Base-by-base conservation (phyloP, 352 stramenopile genomes). In the Synura sp. region DNA sequence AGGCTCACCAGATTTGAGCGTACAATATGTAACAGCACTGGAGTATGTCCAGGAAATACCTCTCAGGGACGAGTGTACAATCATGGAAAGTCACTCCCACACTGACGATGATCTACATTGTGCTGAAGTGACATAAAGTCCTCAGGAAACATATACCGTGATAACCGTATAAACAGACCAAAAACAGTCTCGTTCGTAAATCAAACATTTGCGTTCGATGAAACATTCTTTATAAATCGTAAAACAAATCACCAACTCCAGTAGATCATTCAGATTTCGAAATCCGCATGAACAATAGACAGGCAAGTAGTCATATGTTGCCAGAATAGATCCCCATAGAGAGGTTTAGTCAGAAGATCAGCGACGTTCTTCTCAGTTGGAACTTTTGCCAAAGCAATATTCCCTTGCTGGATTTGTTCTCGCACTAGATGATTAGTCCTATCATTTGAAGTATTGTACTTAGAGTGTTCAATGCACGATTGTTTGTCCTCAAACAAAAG, bases 21-120 rank as follows among this genome's bases (percentile, higher is more conserved):
- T 34, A 71, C 57, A 34, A 71, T 71, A 67, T 71, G 57, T 71
- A 71, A 71, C 57, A 71, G n/a, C 57, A 71, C 57, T 71, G 57
- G 57, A n/a, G n/a, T n/a, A n/a, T n/a, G n/a, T n/a, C n/a, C n/a
- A n/a, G n/a, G n/a, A n/a, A n/a, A n/a, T n/a, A 71, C 57, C 57
- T 71, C 57, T 71, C 57, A 71, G 57, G 57, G 57, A 71, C 57
- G 57, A 71, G 57, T 71, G 57, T 41, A 71, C 57, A 29, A 7
- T 71, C 57, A 29, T 71, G 57, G 57, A 71, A 25, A 71, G 57
- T 71, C 57, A 71, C 57, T 71, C 57, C 57, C 12, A 71, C 57
- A 71, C 57, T 71, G 57, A 71, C 57, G 57, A 71, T 71, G 57
- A 71, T 41, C 25, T 31, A 71, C 57, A 71, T 71, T 71, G 57